These are phyloP conservation scores for Ziziphus jujuba DNA, from an alignment of 306 rosid species.

Conservation along the genomic window DNA sequence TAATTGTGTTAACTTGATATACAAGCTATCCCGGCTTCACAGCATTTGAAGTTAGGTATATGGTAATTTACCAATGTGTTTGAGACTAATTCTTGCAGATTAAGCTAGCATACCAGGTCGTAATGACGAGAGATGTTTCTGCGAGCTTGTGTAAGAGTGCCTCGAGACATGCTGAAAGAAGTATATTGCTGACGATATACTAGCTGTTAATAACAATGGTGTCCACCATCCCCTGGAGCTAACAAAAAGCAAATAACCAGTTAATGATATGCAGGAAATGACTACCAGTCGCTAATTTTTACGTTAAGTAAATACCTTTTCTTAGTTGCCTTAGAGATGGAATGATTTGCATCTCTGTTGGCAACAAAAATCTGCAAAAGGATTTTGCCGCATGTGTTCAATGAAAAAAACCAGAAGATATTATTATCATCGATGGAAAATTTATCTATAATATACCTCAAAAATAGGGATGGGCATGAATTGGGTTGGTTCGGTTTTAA, in stretches of 20 bases:
- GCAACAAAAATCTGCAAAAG: slow-evolving; percentile 87
- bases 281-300: background rate
- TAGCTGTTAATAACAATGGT: slow-evolving; percentile 71
- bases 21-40: background rate
- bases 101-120: slow-evolving; percentile 40
- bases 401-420: too few species aligned
- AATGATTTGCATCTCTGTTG: slow-evolving; percentile 60
- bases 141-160: slow-evolving; percentile 82
- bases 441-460: slow-evolving; percentile 40
- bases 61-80: background rate
- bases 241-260: slow-evolving; percentile 16
- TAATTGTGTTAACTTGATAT: too few species aligned
- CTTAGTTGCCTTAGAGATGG: slow-evolving; percentile 32
- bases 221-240: slow-evolving; percentile 90
- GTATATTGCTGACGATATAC: slow-evolving; percentile 69
- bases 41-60: background rate
- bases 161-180: slow-evolving; percentile 72
- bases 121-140: too few species aligned
- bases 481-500: too few species aligned
- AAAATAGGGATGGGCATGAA: too few species aligned
- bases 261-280: background rate
- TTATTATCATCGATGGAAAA: background rate
- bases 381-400: too few species aligned
- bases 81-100: background rate
- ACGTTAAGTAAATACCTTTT: too few species aligned